Conservation (phyloP, 495 filamentous ascomycete genomes). For the Penicillium waksmanii region DNA sequence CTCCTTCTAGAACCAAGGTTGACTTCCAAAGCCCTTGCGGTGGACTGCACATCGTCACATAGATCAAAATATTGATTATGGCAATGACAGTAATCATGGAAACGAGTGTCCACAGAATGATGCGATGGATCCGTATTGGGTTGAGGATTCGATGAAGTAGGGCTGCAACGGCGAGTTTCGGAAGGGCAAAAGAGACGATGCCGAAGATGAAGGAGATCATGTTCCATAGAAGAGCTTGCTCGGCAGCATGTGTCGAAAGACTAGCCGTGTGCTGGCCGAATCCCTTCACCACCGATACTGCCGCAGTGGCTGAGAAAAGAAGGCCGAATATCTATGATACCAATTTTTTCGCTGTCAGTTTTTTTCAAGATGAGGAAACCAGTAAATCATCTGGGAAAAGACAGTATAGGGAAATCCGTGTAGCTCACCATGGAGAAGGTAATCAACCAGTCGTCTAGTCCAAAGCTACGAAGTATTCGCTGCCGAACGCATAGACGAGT, state of each 20-base stretch:
- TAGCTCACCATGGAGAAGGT: conserved; percentile 12
- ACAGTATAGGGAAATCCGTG: neutral
- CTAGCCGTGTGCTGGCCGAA: conserved; percentile 32
- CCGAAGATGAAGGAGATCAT: conserved; percentile 30
- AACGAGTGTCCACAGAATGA: conserved; percentile 25
- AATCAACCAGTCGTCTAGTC: conserved; percentile 18
- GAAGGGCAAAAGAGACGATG: conserved; percentile 32
- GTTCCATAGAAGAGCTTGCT: conserved; percentile 28
- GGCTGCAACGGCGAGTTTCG: conserved; percentile 34
- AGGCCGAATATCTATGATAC: conserved; percentile 26
- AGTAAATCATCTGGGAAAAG: neutral
- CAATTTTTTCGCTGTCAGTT: neutral
- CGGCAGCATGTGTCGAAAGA: conserved; percentile 15
- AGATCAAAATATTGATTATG: conserved; percentile 30
- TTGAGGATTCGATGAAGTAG: conserved; percentile 34
- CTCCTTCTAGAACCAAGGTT: conserved; percentile 21
- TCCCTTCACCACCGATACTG: conserved; percentile 29
- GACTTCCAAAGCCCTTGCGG: conserved; percentile 32
- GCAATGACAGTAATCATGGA: conserved; percentile 22
- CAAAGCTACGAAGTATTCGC: conserved; percentile 39
- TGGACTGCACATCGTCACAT: conserved; percentile 35
- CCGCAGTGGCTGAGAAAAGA: conserved; percentile 21
- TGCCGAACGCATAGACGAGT: conserved; percentile 49
- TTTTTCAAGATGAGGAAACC: neutral
- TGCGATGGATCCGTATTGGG: conserved; percentile 18